Percentiles rank a stretch among this genome's conserved stretches.
phyloP scores from a whole-genome alignment of 495 filamentous ascomycete species.

The Daldinia childiae region DNA sequence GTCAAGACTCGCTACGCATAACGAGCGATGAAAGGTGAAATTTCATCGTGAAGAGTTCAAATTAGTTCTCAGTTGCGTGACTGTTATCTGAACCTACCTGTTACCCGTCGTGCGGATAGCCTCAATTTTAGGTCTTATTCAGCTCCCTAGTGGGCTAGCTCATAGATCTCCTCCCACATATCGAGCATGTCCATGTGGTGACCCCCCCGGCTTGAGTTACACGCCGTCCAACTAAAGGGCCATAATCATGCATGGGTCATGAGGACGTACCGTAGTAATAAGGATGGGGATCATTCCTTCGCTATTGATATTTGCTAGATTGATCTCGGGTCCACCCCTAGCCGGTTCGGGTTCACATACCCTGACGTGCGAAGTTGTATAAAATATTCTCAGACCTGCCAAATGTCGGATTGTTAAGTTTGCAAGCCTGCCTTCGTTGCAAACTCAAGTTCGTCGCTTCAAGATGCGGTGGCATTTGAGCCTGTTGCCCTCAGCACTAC shows the following conservation, averaged over 20 bases:
- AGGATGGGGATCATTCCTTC: constrained; percentile 35
- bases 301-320: constrained; percentile 14
- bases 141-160: constrained; percentile 19
- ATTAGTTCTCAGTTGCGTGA: constrained; percentile 20
- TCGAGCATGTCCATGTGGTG: constrained; percentile 22
- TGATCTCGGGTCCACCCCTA: constrained; percentile 16
- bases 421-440: constrained; percentile 21
- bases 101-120: constrained; percentile 24
- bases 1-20: neutral
- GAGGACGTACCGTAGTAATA: constrained; percentile 30
- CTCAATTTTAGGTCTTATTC: constrained; percentile 37
- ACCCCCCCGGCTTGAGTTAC: constrained; percentile 32
- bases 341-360: constrained; percentile 20
- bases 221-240: constrained; percentile 22
- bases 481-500: constrained; percentile 33
- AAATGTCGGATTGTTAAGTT: constrained; percentile 17
- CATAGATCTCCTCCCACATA: constrained; percentile 26
- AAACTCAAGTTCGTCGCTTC: constrained; percentile 14
- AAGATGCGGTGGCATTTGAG: constrained; percentile 41
- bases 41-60: constrained; percentile 14
- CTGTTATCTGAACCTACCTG: constrained; percentile 31
- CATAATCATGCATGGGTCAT: constrained; percentile 23
- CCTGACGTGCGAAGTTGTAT: constrained; percentile 29
- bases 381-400: constrained; percentile 36
- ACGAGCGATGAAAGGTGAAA: constrained; percentile 15